Conservation (phyloP, 306 rosid species). For the Sicyos baderoa region DNA sequence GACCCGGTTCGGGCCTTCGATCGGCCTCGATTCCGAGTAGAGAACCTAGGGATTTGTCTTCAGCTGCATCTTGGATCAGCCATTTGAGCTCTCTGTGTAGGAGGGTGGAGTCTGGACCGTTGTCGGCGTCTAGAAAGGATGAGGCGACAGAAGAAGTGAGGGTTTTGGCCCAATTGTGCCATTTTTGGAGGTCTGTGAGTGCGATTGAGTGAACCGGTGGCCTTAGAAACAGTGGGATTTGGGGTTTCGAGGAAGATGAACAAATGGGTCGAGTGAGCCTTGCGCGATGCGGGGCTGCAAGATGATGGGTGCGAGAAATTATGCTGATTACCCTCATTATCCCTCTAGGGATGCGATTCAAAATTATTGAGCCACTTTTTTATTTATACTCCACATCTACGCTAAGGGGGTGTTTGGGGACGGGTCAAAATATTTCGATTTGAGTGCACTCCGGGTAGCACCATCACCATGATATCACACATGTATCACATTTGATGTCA, state of each 20-base stretch:
- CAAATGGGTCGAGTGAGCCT: constrained; percentile 28
- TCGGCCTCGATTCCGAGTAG: constrained; percentile 15
- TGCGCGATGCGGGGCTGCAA: constrained; percentile 23
- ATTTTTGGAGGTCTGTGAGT: constrained; percentile 43
- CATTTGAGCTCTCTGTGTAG: constrained; percentile 71
- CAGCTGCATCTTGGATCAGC: constrained; percentile 64
- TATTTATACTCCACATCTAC: not conserved
- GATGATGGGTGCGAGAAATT: constrained; percentile 18
- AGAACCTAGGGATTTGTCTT: constrained; percentile 22
- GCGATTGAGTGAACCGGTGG: constrained; percentile 48
- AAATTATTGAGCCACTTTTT: not conserved
- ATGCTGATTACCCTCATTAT: constrained; percentile 47
- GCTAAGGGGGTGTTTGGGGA: too few species aligned
- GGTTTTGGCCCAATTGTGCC: constrained; percentile 73
- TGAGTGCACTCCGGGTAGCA: too few species aligned
- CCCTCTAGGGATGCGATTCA: not conserved
- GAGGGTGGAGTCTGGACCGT: constrained; percentile 61
- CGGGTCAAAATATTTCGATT: too few species aligned
- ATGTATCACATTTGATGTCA: too few species aligned
- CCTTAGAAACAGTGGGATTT: constrained; percentile 57
- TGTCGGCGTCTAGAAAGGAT: constrained; percentile 47
- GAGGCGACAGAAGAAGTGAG: constrained; percentile 57
- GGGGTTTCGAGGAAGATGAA: constrained; percentile 33
- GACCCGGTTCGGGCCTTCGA: not conserved
- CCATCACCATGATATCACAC: too few species aligned